Evolutionary conservation across 805 yeast species (phyloP).

Genomic region (Lipomyces chichibuensis): DNA sequence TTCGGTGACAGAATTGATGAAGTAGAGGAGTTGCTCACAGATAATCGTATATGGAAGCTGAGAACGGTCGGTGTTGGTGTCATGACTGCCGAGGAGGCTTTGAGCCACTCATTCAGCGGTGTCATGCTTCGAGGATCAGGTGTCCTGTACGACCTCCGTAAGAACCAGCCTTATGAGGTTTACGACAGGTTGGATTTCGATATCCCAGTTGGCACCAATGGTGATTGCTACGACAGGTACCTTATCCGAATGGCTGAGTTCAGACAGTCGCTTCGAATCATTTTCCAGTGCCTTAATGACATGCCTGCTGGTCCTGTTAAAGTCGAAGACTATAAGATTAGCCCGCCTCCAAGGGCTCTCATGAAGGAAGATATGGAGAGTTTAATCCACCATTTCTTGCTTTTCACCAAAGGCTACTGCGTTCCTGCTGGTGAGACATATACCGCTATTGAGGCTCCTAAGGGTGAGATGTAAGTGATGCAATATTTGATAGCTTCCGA

Average conservation of each 20-base stretch:
- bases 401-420: constrained; percentile 83
- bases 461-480: constrained; percentile 74
- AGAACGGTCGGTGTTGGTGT: constrained; percentile 81
- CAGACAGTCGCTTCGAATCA: constrained; percentile 85
- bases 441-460: constrained; percentile 90
- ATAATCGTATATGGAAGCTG: constrained; percentile 89
- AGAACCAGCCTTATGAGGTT: constrained; percentile 87
- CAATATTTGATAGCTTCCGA: not conserved
- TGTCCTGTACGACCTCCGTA: constrained; percentile 82
- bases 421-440: constrained; percentile 92
- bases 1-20: constrained; percentile 92
- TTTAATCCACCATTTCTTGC: constrained; percentile 82
- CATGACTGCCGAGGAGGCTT: constrained; percentile 83
- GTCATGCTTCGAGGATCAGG: constrained; percentile 93
- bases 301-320: constrained; percentile 92
- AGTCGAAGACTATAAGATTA: constrained; percentile 84
- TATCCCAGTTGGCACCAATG: constrained; percentile 81
- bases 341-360: constrained; percentile 75
- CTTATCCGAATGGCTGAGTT: constrained; percentile 88
- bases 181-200: constrained; percentile 85
- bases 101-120: constrained; percentile 78
- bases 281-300: constrained; percentile 85
- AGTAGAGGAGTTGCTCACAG: constrained; percentile 85
- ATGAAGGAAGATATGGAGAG: constrained; percentile 96
- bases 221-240: constrained; percentile 91